A percentile compares a stretch with the other conserved stretches of the same genome.
Evolutionary conservation across 805 yeast genomes (phyloP).

Genomic region (Metschnikowia dekortorum): DNA sequence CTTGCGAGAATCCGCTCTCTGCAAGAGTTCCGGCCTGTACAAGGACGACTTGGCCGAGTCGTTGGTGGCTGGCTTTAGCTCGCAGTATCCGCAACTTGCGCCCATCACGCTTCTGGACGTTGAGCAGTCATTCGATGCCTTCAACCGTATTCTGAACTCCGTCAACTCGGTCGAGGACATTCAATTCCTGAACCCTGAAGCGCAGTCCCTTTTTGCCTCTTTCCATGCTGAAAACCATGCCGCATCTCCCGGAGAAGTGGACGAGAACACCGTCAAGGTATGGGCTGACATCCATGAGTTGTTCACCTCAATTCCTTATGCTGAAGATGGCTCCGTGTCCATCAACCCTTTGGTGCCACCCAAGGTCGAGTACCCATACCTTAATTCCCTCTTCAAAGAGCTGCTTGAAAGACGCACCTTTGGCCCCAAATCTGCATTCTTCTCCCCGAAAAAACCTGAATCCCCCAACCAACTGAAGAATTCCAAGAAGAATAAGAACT

Average conservation of each 20-base stretch:
- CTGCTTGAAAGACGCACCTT: background rate
- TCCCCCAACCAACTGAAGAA: slow-evolving; percentile 7
- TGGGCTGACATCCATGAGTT: slow-evolving; percentile 31
- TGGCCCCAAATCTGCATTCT: background rate
- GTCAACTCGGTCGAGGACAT: slow-evolving; percentile 25
- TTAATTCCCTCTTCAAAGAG: background rate
- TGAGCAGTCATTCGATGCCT: slow-evolving; percentile 23
- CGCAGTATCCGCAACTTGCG: slow-evolving; percentile 16
- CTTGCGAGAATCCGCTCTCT: slow-evolving; percentile 20
- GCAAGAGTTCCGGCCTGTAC: background rate
- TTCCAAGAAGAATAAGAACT: slow-evolving; percentile 4
- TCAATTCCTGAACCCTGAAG: slow-evolving; percentile 21
- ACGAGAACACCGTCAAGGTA: slow-evolving; percentile 12
- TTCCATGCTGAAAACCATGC: background rate
- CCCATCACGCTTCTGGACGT: slow-evolving; percentile 26
- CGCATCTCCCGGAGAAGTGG: background rate
- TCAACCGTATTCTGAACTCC: slow-evolving; percentile 27
- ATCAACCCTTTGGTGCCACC: slow-evolving; percentile 2
- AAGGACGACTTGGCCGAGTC: slow-evolving; percentile 1
- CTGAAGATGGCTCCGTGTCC: slow-evolving; percentile 12
- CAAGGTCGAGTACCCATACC: background rate
- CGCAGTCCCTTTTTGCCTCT: slow-evolving; percentile 19
- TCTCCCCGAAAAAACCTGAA: slow-evolving; percentile 1
- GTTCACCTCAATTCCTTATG: slow-evolving; percentile 21
- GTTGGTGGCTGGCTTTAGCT: slow-evolving; percentile 16